phyloP scores from a whole-genome alignment of 2,329 filamentous ascomycete species.

The Curvularia sp. region DNA sequence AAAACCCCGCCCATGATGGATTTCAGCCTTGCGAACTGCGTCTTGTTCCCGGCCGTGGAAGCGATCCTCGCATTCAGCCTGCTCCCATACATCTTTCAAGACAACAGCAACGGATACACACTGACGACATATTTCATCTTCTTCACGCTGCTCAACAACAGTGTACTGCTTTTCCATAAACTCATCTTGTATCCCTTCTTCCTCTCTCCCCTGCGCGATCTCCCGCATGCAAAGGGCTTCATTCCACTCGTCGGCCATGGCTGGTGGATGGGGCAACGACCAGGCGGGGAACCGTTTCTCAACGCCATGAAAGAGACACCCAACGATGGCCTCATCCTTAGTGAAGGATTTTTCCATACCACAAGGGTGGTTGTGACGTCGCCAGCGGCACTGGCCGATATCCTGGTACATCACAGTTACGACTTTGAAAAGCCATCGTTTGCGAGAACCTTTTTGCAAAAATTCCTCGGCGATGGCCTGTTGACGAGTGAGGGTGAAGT shows the following conservation, averaged over 20 bases:
- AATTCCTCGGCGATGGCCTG: constrained; percentile 60
- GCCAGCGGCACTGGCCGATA: constrained; percentile 56
- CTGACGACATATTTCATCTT: constrained; percentile 28
- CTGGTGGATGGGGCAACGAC: constrained; percentile 42
- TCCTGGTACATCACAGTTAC: constrained; percentile 61
- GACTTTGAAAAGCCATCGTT: constrained; percentile 61
- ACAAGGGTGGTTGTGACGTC: constrained; percentile 50
- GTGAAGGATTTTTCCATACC: constrained; percentile 49
- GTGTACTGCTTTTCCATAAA: constrained; percentile 25
- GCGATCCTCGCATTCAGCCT: constrained; percentile 29
- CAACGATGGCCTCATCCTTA: constrained; percentile 52
- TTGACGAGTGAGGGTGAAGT: constrained; percentile 59
- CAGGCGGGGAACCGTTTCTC: constrained; percentile 43
- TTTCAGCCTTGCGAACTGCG: constrained; percentile 21
- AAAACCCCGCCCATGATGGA: constrained; percentile 21
- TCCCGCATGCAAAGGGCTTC: constrained; percentile 43
- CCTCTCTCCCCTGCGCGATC: constrained; percentile 47
- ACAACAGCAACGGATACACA: constrained; percentile 4
- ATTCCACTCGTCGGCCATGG: constrained; percentile 50
- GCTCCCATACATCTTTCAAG: constrained; percentile 25
- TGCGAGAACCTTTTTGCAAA: constrained; percentile 54
- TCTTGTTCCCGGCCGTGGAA: constrained; percentile 29
- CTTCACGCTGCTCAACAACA: constrained; percentile 27
- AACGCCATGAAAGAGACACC: constrained; percentile 49
- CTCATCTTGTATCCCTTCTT: constrained; percentile 49